Conservation (phyloP, 129 eudicot species). For the Saposhnikovia divaricata region DNA sequence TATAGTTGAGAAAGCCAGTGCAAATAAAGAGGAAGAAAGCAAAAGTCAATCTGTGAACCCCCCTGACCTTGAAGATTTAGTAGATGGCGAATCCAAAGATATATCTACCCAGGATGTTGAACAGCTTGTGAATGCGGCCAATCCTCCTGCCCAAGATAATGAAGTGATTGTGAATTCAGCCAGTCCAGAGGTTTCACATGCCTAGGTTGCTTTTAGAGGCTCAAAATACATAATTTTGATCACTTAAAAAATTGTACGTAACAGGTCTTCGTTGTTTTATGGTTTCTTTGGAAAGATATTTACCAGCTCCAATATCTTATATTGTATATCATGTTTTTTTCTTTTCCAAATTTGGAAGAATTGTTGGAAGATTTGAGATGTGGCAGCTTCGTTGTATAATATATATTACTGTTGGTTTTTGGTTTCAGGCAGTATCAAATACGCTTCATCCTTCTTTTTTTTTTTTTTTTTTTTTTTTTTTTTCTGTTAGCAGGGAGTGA, state of each 20-base stretch:
- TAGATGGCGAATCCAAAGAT: conserved; percentile 2
- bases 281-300: conserved; percentile 8
- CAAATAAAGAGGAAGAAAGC: conserved; percentile 26
- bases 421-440: not conserved
- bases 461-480: not conserved
- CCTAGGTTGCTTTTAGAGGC: conserved; percentile 38
- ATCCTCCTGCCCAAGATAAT: not conserved
- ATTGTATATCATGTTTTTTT: not conserved
- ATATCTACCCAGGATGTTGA: conserved; percentile 16
- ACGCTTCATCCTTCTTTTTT: not conserved
- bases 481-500: not conserved
- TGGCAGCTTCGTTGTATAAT: conserved; percentile 2
- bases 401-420: not conserved
- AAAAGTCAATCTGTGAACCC: conserved; percentile 10
- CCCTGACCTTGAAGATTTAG: conserved; percentile 10
- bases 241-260: conserved; percentile 19
- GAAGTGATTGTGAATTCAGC: conserved; percentile 10
- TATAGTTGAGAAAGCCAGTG: conserved; percentile 22
- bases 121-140: not conserved
- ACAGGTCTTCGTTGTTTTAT: conserved; percentile 20
- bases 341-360: not conserved
- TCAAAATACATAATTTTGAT: conserved; percentile 15
- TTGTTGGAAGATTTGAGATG: not conserved
- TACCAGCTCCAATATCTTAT: not conserved
- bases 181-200: conserved; percentile 22